Percentiles rank a stretch among this genome's conserved stretches.
These are phyloP conservation scores for Curvularia lunata DNA, from an alignment of 2,329 filamentous ascomycete genomes.

Conservation along the genomic window DNA sequence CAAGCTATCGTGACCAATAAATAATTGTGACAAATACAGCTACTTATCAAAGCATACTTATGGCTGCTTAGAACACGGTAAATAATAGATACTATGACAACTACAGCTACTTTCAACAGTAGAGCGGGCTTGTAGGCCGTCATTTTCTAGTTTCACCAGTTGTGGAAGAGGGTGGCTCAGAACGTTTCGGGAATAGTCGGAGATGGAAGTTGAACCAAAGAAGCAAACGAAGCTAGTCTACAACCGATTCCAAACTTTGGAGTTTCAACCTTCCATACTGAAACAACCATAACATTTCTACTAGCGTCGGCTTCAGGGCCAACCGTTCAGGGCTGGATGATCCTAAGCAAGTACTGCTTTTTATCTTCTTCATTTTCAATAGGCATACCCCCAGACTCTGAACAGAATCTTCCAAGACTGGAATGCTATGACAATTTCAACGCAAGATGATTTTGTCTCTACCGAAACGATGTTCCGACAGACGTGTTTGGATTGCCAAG, in stretches of 20 bases:
- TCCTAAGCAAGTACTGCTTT: not conserved
- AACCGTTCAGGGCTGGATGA: conserved; percentile 3
- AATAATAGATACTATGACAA: no score
- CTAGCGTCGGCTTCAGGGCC: conserved; percentile 5
- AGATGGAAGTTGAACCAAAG: conserved; percentile 5
- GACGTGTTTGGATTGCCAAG: conserved; percentile 37
- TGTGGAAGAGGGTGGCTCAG: no score
- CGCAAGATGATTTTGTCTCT: not conserved
- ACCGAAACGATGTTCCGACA: conserved; percentile 10
- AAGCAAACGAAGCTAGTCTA: conserved; percentile 25
- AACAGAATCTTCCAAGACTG: not conserved
- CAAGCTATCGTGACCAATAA: no score
- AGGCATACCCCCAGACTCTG: not conserved
- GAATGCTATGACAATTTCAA: not conserved
- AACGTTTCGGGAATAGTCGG: conserved; percentile 25
- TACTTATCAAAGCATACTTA: no score
- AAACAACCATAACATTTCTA: conserved; percentile 18
- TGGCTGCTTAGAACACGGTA: no score
- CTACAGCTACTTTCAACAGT: no score
- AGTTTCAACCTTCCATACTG: conserved; percentile 33
- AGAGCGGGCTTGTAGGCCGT: no score
- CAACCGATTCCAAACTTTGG: conserved; percentile 30
- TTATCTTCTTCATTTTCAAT: conserved; percentile 1
- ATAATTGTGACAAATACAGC: no score
- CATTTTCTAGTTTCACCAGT: no score